These are phyloP conservation scores for Scedosporium aurantiacum DNA, from an alignment of 2,329 filamentous ascomycete genomes.

Conservation along the genomic window DNA sequence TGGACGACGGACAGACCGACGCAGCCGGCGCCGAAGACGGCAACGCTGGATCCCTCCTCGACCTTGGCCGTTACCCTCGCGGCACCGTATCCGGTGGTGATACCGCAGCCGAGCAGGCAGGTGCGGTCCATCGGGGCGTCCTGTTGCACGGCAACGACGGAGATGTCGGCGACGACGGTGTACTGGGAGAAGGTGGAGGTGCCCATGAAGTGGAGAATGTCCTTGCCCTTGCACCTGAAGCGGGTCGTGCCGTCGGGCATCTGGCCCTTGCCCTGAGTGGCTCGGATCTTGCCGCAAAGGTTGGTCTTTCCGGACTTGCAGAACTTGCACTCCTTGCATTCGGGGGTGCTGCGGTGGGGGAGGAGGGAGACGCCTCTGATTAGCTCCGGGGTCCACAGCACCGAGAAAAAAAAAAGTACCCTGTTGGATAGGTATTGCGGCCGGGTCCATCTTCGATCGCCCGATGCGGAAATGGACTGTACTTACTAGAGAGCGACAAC, in stretches of 20 bases:
- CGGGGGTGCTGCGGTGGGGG: constrained; percentile 61
- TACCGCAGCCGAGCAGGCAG: constrained; percentile 92
- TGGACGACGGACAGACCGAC: constrained; percentile 93
- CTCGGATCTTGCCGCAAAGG: constrained; percentile 96
- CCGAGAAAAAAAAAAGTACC: not conserved
- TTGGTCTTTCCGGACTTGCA: constrained; percentile 99
- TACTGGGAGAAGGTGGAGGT: constrained; percentile 98
- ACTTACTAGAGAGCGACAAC: constrained; percentile 78
- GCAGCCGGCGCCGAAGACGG: constrained; percentile 90
- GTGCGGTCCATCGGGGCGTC: constrained; percentile 93
- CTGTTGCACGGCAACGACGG: constrained; percentile 82
- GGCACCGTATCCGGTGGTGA: constrained; percentile 96
- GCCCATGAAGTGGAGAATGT: constrained; percentile 97
- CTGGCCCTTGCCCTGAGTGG: constrained; percentile 87
- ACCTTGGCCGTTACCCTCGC: constrained; percentile 87
- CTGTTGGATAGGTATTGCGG: not conserved
- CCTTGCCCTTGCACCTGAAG: constrained; percentile 90
- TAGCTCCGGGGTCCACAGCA: not conserved
- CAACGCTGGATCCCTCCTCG: constrained; percentile 80
- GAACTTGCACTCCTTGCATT: constrained; percentile 98
- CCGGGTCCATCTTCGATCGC: not conserved
- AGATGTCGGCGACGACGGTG: constrained; percentile 97
- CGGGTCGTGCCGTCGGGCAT: constrained; percentile 96
- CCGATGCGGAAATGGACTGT: not conserved
- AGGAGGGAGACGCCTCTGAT: not conserved